Evolutionary conservation across 495 filamentous ascomycete genomes (phyloP).

Genomic region (Podospora comata): DNA sequence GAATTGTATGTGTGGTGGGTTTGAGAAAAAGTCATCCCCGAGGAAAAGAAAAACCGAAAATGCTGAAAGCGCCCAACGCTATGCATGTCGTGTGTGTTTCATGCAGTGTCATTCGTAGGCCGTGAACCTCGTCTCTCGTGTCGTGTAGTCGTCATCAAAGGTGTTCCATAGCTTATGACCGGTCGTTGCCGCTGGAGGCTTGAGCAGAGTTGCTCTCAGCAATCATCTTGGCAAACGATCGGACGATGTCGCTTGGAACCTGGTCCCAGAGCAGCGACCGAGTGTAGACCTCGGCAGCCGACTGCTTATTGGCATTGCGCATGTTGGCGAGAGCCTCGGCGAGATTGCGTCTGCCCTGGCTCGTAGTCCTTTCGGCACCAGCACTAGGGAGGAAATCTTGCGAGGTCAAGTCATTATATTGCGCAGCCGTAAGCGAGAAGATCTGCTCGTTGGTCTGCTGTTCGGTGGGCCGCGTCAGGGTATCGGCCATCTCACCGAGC

Average conservation of each 20-base stretch:
- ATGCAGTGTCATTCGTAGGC: conserved; percentile 17
- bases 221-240: conserved; percentile 88
- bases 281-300: conserved; percentile 84
- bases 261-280: conserved; percentile 91
- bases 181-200: conserved; percentile 34
- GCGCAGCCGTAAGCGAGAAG: conserved; percentile 78
- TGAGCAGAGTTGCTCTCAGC: conserved; percentile 50
- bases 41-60: conserved; percentile 26
- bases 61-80: conserved; percentile 17
- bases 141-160: conserved; percentile 20
- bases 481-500: conserved; percentile 71
- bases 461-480: conserved; percentile 70
- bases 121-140: conserved; percentile 17
- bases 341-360: conserved; percentile 65
- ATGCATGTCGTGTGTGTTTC: conserved; percentile 12
- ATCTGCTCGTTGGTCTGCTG: conserved; percentile 87
- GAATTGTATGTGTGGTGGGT: conserved; percentile 30
- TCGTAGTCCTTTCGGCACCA: conserved; percentile 45
- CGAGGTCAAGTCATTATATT: conserved; percentile 83
- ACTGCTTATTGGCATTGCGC: conserved; percentile 62
- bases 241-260: conserved; percentile 86
- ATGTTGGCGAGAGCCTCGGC: conserved; percentile 80
- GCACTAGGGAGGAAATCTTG: conserved; percentile 59
- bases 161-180: conserved; percentile 32
- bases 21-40: background rate